A percentile compares a stretch with the other conserved stretches of the same genome.
These are phyloP conservation scores for Barnettozyma vustinii DNA, from an alignment of 805 yeast genomes.

Conservation along the genomic window DNA sequence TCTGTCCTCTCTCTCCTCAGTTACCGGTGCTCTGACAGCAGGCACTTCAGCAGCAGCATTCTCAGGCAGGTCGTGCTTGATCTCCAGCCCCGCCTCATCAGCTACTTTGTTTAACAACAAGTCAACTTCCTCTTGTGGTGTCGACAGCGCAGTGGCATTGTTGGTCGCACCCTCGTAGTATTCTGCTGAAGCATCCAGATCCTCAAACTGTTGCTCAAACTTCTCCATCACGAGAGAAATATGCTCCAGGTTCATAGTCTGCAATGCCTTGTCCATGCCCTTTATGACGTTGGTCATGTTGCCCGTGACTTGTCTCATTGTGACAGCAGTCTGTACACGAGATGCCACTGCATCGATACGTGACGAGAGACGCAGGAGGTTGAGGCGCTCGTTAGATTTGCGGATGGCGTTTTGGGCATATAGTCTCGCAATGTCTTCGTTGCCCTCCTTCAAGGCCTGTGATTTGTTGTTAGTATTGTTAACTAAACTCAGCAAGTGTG, in stretches of 20 bases:
- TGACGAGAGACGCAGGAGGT: conserved; percentile 74
- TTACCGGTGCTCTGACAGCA: conserved; percentile 37
- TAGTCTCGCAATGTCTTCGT: conserved; percentile 85
- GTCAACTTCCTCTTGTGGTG: conserved; percentile 95
- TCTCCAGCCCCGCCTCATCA: conserved; percentile 93
- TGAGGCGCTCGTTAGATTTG: conserved; percentile 80
- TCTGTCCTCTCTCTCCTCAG: conserved; percentile 76
- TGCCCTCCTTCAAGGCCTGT: conserved; percentile 71
- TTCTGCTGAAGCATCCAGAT: conserved; percentile 86
- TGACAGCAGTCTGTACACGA: conserved; percentile 94
- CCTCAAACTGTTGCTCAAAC: conserved; percentile 94
- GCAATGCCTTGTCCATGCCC: conserved; percentile 96
- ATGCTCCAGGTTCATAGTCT: conserved; percentile 89
- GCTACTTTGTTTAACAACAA: conserved; percentile 86
- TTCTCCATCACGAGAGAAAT: conserved; percentile 96
- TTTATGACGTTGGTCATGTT: conserved; percentile 89
- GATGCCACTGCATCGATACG: conserved; percentile 95
- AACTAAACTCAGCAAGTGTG: neutral
- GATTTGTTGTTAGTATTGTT: neutral
- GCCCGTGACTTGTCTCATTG: conserved; percentile 92
- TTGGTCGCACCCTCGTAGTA: conserved; percentile 90
- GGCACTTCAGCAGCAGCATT: conserved; percentile 47
- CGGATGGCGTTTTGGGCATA: conserved; percentile 96
- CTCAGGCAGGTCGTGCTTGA: conserved; percentile 69
- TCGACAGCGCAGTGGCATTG: conserved; percentile 79